Evolutionary conservation across 2,329 filamentous ascomycete species (phyloP), one percentile per base, ranked within the genome.

Genomic region (Fusarium multiceps): DNA sequence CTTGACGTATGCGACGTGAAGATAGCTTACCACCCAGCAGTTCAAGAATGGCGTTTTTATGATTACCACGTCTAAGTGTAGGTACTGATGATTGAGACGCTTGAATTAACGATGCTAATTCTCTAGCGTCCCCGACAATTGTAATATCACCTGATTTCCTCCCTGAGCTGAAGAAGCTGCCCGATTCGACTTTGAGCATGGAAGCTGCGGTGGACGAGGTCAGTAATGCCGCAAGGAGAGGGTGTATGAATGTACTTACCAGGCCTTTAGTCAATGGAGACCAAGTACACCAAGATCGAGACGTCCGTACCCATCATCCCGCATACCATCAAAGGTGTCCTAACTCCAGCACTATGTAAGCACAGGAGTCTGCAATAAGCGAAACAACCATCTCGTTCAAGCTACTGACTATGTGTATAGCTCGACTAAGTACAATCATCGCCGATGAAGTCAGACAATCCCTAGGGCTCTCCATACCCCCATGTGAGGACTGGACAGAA

Each of bases 11-110:
- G 0, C 11, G 0, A 7, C 6, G 9, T n/a, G 14, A 13, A 1
- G 7, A 16, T 3, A 4, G 25, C 50, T 56, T 3, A 53, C 25
- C 3, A 3, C 2, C 3, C 4, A 4, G 4, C 12, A 72, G 61
- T 71, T 71, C 58, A 60, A 59, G 14, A 49, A 63, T 42, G 58
- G 69, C 3, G 53, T 54, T 4, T 72, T 72, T 2, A 13, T 50
- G 16, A 71, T 72, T 16, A 72, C 65, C 2, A 71, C 69, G 4
- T 71, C 64, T 1, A 53, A 58, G 41, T 42, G 69, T 71, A 50
- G 6, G 55, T 25, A 14, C 25, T 21, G 6, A 12, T 32, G 8
- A 1, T 18, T 0, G 0, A 11, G 4, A n/a, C 7, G 13, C 20
- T 43, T 23, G 6, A 4, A 23, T 23, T 4, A 9, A 34, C 16